These are phyloP conservation scores for Diospyros kaki DNA, from an alignment of 148 eudicot species.

Conservation along the genomic window DNA sequence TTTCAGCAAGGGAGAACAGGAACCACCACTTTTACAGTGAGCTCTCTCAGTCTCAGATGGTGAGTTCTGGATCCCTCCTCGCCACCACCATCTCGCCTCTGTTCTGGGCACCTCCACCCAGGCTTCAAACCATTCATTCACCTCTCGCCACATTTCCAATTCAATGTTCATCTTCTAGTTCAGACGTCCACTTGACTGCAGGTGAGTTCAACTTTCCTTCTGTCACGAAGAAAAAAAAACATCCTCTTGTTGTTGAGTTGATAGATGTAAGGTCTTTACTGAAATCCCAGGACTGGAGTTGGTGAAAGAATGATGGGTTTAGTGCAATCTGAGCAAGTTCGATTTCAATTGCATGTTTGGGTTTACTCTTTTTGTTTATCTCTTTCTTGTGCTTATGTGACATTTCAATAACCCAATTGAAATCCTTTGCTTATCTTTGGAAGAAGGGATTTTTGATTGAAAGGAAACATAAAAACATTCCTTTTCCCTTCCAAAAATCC, in stretches of 20 bases:
- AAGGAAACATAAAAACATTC: too few relatives aligned
- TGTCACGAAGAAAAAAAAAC: neutral
- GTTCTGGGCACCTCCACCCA: conserved; percentile 11
- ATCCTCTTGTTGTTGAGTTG: neutral
- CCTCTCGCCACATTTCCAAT: conserved; percentile 12
- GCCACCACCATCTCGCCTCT: conserved; percentile 5
- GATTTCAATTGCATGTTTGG: neutral
- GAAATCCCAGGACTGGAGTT: neutral
- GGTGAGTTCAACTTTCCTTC: conserved; percentile 14
- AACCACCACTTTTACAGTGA: too few relatives aligned
- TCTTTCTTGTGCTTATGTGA: too few relatives aligned
- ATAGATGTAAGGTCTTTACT: neutral
- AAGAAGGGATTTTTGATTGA: too few relatives aligned
- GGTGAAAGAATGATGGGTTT: neutral
- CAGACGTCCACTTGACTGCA: conserved; percentile 15
- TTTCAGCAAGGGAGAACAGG: neutral
- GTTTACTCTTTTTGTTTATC: neutral
- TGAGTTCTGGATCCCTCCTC: conserved; percentile 14
- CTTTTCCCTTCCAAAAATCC: too few relatives aligned
- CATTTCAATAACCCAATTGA: too few relatives aligned
- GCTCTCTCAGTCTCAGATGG: neutral
- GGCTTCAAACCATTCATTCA: conserved; percentile 1
- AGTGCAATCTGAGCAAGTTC: too few relatives aligned
- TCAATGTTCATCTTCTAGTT: conserved; percentile 28
- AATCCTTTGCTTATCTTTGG: too few relatives aligned